Percentiles rank a stretch among this genome's conserved stretches.
phyloP scores from a whole-genome alignment of 768 basidiomycete species.

The Xanthoconium purpureum region DNA sequence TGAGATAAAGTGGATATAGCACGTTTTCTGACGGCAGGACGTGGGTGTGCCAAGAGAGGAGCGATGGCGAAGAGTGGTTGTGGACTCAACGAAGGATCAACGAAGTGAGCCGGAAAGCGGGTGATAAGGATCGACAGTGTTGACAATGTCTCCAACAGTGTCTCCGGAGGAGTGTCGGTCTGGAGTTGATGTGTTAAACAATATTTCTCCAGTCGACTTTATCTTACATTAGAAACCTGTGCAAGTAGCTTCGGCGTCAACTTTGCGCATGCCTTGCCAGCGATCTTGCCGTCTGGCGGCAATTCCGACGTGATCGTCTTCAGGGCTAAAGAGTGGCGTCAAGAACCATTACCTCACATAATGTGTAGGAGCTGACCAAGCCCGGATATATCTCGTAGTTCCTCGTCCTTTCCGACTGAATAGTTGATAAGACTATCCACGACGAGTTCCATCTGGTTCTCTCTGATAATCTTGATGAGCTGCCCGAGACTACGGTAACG shows the following conservation, averaged over 20 bases:
- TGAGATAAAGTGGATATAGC: constrained; percentile 84
- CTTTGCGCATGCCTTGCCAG: constrained; percentile 75
- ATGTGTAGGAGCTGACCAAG: constrained; percentile 54
- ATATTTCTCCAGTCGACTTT: neutral
- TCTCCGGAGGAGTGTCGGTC: constrained; percentile 73
- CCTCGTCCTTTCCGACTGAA: constrained; percentile 85
- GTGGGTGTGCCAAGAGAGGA: constrained; percentile 68
- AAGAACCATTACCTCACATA: neutral
- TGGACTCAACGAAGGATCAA: constrained; percentile 48
- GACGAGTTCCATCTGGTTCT: constrained; percentile 77
- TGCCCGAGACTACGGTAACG: constrained; percentile 66
- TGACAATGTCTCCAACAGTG: constrained; percentile 77
- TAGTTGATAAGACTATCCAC: constrained; percentile 88
- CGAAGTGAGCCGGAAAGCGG: constrained; percentile 72
- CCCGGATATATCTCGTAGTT: constrained; percentile 89
- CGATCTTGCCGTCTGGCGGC: constrained; percentile 77
- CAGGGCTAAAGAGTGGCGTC: constrained; percentile 53
- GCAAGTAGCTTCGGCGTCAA: constrained; percentile 78
- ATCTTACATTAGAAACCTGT: constrained; percentile 71
- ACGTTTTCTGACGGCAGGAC: constrained; percentile 89
- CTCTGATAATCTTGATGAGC: constrained; percentile 84
- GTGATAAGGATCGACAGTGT: constrained; percentile 87
- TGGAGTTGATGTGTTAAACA: constrained; percentile 24
- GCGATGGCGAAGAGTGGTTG: constrained; percentile 66
- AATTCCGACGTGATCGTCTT: constrained; percentile 95